phyloP scores from a whole-genome alignment of 208 protist species.

The Giardia duodenalis region DNA sequence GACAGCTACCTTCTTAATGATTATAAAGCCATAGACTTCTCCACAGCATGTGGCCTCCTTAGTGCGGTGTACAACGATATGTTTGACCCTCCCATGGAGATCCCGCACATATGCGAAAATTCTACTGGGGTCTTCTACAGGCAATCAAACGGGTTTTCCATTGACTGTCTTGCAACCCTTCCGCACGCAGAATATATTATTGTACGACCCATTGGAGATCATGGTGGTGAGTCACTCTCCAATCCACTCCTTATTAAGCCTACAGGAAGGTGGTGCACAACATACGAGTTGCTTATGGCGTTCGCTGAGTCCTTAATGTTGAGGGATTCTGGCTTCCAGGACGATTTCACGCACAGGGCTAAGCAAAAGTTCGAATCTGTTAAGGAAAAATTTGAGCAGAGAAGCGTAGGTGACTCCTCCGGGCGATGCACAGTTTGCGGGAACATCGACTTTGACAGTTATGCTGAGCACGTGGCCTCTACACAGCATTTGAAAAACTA shows the following conservation, averaged over 20 bases:
- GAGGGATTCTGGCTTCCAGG: not conserved
- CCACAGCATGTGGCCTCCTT: not conserved
- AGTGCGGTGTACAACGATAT: not conserved
- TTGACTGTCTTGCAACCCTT: not conserved
- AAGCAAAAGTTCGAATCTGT: not conserved
- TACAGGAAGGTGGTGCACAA: not conserved
- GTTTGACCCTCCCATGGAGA: not conserved
- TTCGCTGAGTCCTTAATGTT: not conserved
- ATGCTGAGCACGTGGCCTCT: not conserved
- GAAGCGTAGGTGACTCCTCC: not conserved
- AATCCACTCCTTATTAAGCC: not conserved
- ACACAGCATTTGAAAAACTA: not conserved
- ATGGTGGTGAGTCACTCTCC: no score
- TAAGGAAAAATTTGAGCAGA: not conserved
- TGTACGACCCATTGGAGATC: not conserved
- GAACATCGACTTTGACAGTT: not conserved
- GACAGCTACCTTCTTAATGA: not conserved
- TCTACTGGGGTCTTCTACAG: no score
- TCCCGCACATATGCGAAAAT: not conserved
- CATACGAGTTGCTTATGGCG: not conserved
- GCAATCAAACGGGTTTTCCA: not conserved
- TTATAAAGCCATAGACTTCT: not conserved
- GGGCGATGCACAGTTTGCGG: not conserved
- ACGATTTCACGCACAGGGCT: not conserved
- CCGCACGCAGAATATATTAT: not conserved